Conservation (phyloP, 306 rosid species). For the Rubus idaeus region DNA sequence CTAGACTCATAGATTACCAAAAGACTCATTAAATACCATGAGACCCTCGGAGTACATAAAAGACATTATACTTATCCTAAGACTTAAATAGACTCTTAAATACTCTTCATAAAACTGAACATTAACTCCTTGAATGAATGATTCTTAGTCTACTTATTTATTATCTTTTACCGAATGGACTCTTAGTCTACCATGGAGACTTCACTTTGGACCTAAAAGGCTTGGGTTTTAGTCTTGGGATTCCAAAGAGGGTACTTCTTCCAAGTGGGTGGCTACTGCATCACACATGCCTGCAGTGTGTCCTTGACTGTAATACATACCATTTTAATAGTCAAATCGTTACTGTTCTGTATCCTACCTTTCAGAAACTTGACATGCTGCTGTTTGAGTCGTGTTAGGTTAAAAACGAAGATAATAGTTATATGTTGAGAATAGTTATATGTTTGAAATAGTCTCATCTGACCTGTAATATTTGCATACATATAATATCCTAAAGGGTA, state of each 20-base stretch:
- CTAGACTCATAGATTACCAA: too few relatives aligned
- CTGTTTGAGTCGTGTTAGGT: neutral
- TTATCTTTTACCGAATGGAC: neutral
- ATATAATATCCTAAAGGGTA: neutral
- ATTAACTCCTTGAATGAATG: neutral
- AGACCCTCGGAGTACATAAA: neutral
- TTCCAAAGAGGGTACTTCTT: neutral
- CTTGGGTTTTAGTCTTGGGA: neutral
- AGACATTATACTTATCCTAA: neutral
- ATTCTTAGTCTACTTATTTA: neutral
- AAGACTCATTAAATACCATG: neutral
- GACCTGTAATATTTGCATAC: too few relatives aligned
- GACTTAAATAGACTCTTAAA: too few relatives aligned
- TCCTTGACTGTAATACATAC: neutral
- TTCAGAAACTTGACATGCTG: neutral
- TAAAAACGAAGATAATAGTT: too few relatives aligned
- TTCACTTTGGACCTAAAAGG: neutral
- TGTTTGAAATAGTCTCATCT: too few relatives aligned
- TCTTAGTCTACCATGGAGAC: neutral
- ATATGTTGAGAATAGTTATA: too few relatives aligned
- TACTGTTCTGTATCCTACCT: neutral
- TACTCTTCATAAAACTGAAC: neutral
- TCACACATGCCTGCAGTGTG: neutral
- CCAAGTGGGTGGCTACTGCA: neutral
- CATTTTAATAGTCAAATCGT: neutral